A percentile compares a stretch with the other conserved stretches of the same genome.
Evolutionary conservation across 108 stramenopile species (phyloP).

Genomic region (Pseudonitzschia pungens): DNA sequence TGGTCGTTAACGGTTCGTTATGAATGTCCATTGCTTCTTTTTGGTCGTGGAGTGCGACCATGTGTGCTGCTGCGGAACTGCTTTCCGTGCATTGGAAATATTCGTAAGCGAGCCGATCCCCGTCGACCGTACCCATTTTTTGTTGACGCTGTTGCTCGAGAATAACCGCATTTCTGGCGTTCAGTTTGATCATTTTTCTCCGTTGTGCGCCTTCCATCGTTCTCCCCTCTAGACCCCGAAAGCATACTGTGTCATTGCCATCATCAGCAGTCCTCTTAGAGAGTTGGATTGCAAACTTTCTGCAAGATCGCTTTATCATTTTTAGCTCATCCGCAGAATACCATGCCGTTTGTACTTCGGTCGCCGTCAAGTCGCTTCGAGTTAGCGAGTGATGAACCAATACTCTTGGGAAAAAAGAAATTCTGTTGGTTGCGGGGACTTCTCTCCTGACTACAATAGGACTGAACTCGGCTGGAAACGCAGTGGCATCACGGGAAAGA

Average conservation of each 20-base stretch:
- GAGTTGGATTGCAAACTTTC: not conserved
- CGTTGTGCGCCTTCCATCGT: conserved; percentile 17
- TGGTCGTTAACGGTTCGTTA: not conserved
- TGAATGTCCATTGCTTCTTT: not conserved
- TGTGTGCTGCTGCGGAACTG: not conserved
- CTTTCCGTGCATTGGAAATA: not conserved
- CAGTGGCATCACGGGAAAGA: not conserved
- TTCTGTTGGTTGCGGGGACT: not conserved
- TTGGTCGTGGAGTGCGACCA: not conserved
- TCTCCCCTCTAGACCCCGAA: conserved; percentile 30
- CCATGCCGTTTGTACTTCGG: conserved; percentile 20
- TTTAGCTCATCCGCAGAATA: conserved; percentile 21
- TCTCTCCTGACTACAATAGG: not conserved
- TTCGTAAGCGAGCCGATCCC: conserved; percentile 4
- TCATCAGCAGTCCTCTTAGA: not conserved
- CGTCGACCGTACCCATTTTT: conserved; percentile 4
- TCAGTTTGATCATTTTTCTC: conserved; percentile 2
- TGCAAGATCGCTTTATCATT: conserved; percentile 11
- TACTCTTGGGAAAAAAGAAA: conserved; percentile 14
- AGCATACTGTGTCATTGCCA: not conserved
- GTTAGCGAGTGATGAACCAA: not conserved
- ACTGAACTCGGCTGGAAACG: not conserved
- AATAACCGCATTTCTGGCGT: conserved; percentile 24
- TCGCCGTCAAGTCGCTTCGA: conserved; percentile 13
- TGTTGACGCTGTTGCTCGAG: conserved; percentile 23